Base-by-base conservation (phyloP, 495 filamentous ascomycete species). In the Annulohypoxylon maeteangense region DNA sequence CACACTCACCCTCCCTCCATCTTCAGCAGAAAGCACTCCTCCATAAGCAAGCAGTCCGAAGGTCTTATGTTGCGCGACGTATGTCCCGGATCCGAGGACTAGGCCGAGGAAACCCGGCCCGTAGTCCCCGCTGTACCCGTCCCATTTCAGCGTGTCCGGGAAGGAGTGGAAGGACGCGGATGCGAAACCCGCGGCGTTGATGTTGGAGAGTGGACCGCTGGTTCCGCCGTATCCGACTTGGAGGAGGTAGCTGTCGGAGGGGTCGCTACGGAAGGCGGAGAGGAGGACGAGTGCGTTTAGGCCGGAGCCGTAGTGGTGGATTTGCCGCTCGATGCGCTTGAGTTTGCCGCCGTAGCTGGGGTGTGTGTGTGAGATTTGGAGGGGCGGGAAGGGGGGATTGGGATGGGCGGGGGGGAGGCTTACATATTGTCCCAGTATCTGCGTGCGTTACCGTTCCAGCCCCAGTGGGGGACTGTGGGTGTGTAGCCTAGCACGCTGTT, bases 221-320 rank as follows among this genome's bases (percentile, higher is more conserved):
- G 78, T 78, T 1, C 85, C 85, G 12, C 78, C 85, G 75, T 82
- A 87, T 12, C 82, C 84, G 3, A 83, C 78, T 12, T 81, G 82
- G n/a, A 86, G 74, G 8, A 79, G 75, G 62, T 84, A 81, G 8
- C 64, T 75, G 44, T 82, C 76, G 0, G 71, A 69, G 0, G 78
- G 74, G 56, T 79, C 67, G 62, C 70, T 75, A 18, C 80, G 78
- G 76, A 83, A 87, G 47, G 81, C 75, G 7, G 75, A 76, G 7
- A 87, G 81, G 1, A 87, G 75, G 7, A 83, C 82, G 0, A 85
- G 80, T 1, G 84, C 77, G 67, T 87, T 87, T 4, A 87, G 81
- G 7, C 75, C 80, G 10, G 84, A 86, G 10, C 86, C 86, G 71
- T 87, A 87, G 73, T 87, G 85, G 75, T 87, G 85, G 73, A 87